Conservation (phyloP, 169 alveolate species). For the Plasmodium vinckei region DNA sequence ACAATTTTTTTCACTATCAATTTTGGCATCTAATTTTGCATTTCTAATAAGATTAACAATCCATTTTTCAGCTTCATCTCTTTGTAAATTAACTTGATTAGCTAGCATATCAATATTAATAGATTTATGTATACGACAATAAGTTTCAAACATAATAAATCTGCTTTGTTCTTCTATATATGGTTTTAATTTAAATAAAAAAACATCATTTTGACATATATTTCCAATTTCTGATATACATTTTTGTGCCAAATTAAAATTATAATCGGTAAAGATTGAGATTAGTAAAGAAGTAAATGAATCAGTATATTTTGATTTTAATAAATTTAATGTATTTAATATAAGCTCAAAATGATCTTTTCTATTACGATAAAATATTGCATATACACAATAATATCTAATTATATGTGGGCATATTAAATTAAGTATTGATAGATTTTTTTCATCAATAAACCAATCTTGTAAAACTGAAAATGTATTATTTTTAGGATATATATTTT, state of each 20-base stretch:
- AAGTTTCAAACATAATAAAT: constrained; percentile 91
- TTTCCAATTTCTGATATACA: constrained; percentile 84
- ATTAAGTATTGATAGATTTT: constrained; percentile 83
- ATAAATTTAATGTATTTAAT: constrained; percentile 80
- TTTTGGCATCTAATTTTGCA: constrained; percentile 91
- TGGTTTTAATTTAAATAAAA: constrained; percentile 88
- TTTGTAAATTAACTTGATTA: constrained; percentile 88
- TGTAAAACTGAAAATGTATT: constrained; percentile 85
- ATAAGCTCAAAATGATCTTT: constrained; percentile 87
- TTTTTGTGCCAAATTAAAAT: constrained; percentile 91
- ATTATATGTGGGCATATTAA: constrained; percentile 85
- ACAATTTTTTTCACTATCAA: constrained; percentile 93
- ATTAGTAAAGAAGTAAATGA: constrained; percentile 90
- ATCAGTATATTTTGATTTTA: constrained; percentile 88
- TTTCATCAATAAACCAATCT: constrained; percentile 86
- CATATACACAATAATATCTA: constrained; percentile 87
- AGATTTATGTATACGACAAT: constrained; percentile 93
- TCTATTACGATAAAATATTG: constrained; percentile 84
- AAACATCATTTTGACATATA: constrained; percentile 85
- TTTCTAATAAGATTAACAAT: constrained; percentile 92
- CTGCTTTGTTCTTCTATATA: constrained; percentile 91
- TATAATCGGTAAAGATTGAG: constrained; percentile 90
- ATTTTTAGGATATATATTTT: constrained; percentile 80
- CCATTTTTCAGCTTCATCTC: constrained; percentile 93
- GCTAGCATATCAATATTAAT: constrained; percentile 91